Evolutionary conservation across 495 filamentous ascomycete genomes (phyloP).

Genomic region (Neurospora discreta): DNA sequence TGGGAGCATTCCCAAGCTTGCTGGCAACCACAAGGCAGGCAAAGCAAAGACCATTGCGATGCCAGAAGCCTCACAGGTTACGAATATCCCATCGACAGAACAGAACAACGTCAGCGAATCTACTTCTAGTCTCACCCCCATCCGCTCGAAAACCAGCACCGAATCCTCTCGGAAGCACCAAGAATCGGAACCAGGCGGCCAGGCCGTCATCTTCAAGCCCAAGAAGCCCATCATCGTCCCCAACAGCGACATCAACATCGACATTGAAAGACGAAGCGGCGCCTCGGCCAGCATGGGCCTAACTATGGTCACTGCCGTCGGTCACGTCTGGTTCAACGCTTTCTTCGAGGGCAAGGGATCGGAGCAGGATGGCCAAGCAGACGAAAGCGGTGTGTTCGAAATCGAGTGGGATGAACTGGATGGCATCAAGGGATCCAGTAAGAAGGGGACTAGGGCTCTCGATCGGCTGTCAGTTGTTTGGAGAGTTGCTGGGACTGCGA

Average conservation of each 20-base stretch:
- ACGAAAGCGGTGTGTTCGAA: slow-evolving; percentile 43
- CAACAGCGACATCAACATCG: slow-evolving; percentile 79
- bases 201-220: slow-evolving; percentile 71
- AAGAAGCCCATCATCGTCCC: slow-evolving; percentile 48
- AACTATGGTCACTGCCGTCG: slow-evolving; percentile 83
- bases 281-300: slow-evolving; percentile 67
- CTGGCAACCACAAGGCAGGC: neutral
- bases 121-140: neutral
- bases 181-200: slow-evolving; percentile 37
- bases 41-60: slow-evolving; percentile 18
- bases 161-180: neutral
- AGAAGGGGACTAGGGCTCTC: slow-evolving; percentile 70
- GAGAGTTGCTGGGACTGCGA: slow-evolving; percentile 26
- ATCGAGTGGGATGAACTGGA: slow-evolving; percentile 52
- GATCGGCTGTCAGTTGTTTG: slow-evolving; percentile 85
- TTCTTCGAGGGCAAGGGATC: slow-evolving; percentile 80
- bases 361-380: slow-evolving; percentile 38
- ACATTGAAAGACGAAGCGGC: slow-evolving; percentile 60
- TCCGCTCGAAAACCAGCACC: slow-evolving; percentile 11
- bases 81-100: neutral
- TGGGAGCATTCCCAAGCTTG: neutral
- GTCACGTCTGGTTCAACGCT: slow-evolving; percentile 93
- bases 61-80: slow-evolving; percentile 2
- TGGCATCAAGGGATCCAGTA: slow-evolving; percentile 63
- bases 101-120: neutral